Base-by-base conservation (phyloP, 257 asterid genomes). In the Prunella vulgaris region DNA sequence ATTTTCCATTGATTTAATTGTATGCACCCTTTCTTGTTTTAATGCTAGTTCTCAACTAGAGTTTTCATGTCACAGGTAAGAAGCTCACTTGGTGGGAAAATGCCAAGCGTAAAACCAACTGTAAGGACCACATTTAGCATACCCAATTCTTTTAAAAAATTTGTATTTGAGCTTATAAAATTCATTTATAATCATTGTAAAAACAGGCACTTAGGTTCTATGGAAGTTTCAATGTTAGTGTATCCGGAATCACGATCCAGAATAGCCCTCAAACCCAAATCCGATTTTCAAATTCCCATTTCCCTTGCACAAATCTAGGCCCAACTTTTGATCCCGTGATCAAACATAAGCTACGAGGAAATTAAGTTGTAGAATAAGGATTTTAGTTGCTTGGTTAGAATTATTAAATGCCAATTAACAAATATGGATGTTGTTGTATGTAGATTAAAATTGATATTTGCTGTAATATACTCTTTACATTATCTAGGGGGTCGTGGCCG, bases 101-200 rank as follows among this genome's bases (percentile, higher is more conserved):
- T 93, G 98, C 98, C 98, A 33, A 77, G 85, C 78, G 74, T 79
- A 22, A 88, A 85, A 78, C 99, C 99, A 69, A 93, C 99, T 40
- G 99, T 88, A 88, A 84, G 84, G n/a, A 72, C 75, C 61, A 63
- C 51, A 51, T 52, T 7, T 42, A n/a, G 32, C 7, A 10, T n/a
- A n/a, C n/a, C n/a, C n/a, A 3, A 30, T 4, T 8, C 3, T 25
- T 71, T 21, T 70, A 20, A 20, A 17, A 37, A 10, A 1, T 0
- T 14, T 32, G 22, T 22, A 35, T 40, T 60, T 32, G 5, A 5
- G 3, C 4, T 5, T 22, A 46, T 20, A 1, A 22, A 21, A 28
- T 30, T 17, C 14, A 58, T 18, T 3, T 3, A n/a, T n/a, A 14
- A 33, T 13, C 5, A 14, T 2, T 53, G 21, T 1, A 25, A 70